Evolutionary conservation across 208 protist genomes (phyloP).

Genomic region (Trypanosoma cruzi): DNA sequence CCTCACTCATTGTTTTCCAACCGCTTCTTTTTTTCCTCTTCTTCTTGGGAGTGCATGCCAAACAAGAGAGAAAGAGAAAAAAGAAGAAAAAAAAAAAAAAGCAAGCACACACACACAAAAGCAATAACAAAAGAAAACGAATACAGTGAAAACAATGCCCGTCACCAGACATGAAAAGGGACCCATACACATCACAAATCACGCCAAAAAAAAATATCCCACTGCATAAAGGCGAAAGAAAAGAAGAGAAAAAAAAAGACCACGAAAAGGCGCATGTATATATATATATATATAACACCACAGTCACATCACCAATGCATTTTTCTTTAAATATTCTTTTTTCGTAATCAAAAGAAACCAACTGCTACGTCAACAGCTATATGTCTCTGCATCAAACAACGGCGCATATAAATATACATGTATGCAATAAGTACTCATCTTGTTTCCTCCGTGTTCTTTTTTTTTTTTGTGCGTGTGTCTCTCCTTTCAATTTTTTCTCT

Average conservation of each 20-base stretch:
- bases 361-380: conserved; percentile 13
- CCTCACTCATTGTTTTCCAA: neutral
- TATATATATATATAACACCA: too few relatives aligned
- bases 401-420: neutral
- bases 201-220: neutral
- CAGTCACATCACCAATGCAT: neutral
- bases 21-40: neutral
- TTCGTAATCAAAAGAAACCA: conserved; percentile 3
- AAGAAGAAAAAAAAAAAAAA: neutral
- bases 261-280: neutral
- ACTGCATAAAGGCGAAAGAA: neutral
- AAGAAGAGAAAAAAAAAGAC: neutral
- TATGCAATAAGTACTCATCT: neutral
- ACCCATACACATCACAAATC: neutral
- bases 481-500: neutral
- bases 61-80: conserved; percentile 6
- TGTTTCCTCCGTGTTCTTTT: neutral
- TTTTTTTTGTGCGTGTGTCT: conserved; percentile 3
- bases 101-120: neutral
- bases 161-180: neutral
- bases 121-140: conserved; percentile 8
- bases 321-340: neutral
- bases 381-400: neutral
- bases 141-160: neutral
- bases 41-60: neutral